A percentile compares a stretch with the other conserved stretches of the same genome.
phyloP scores from a whole-genome alignment of 345 rosid genomes.

The Salix caprea region DNA sequence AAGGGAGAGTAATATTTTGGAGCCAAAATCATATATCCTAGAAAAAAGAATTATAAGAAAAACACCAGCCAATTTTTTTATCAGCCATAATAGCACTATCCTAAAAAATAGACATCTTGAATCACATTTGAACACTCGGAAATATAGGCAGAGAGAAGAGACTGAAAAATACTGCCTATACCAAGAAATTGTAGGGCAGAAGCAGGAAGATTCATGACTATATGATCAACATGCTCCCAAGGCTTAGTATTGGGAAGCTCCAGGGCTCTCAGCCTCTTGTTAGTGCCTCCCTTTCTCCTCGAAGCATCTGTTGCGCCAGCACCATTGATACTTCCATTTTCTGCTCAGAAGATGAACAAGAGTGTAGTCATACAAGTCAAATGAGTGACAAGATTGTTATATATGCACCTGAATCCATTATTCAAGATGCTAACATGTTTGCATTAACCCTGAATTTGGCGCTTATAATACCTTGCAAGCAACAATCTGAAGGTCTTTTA shows the following conservation, averaged over 20 bases:
- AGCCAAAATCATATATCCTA: background rate
- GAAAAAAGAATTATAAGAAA: background rate
- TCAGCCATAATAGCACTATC: too few species aligned
- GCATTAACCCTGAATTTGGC: background rate
- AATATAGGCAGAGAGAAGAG: background rate
- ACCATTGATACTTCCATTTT: constrained; percentile 26
- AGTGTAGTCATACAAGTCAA: background rate
- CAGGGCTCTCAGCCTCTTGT: constrained; percentile 60
- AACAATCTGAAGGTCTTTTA: constrained; percentile 48
- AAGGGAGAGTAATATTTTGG: background rate
- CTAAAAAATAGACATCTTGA: too few species aligned
- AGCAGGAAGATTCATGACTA: constrained; percentile 98
- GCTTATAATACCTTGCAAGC: constrained; percentile 44
- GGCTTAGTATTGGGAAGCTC: constrained; percentile 48
- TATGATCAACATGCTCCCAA: constrained; percentile 90
- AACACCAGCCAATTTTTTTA: too few species aligned
- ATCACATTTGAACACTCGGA: background rate
- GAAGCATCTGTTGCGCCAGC: constrained; percentile 12
- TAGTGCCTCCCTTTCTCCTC: constrained; percentile 40
- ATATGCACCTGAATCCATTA: background rate
- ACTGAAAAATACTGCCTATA: constrained; percentile 12
- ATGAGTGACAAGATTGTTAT: background rate
- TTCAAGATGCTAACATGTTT: constrained; percentile 4
- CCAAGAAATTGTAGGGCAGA: constrained; percentile 87
- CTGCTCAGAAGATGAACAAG: constrained; percentile 11